phyloP scores from a whole-genome alignment of 177 flowering plant genomes.

The Vitis hybrid region DNA sequence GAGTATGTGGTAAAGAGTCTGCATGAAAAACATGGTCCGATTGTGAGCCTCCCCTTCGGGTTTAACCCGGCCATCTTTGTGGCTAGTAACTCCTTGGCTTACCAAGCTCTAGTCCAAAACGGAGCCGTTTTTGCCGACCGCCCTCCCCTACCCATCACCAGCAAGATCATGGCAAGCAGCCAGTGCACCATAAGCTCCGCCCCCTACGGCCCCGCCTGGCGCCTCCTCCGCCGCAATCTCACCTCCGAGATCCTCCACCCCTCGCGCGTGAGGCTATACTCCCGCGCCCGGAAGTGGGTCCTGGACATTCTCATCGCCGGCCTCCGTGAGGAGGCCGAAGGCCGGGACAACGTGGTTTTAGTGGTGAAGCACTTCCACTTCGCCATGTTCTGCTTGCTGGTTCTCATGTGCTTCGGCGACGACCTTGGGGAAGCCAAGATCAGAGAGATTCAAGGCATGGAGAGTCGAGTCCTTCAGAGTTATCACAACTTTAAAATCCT shows the following conservation, averaged over 20 bases:
- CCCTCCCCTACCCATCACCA: conserved; percentile 12
- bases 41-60: conserved; percentile 41
- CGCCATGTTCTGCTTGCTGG: conserved; percentile 52
- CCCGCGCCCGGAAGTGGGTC: too few species aligned
- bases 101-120: conserved; percentile 43
- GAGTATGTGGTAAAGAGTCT: conserved; percentile 37
- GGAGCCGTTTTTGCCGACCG: conserved; percentile 37
- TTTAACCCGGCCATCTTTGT: conserved; percentile 39
- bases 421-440: conserved; percentile 34
- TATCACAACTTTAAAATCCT: conserved; percentile 31
- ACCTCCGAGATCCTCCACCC: too few species aligned
- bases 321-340: too few species aligned
- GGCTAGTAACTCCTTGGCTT: conserved; percentile 39
- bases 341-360: neutral
- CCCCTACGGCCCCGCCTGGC: too few species aligned
- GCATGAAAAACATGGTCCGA: conserved; percentile 41
- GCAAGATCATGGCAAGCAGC: too few species aligned
- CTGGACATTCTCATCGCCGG: too few species aligned
- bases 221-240: too few species aligned
- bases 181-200: too few species aligned
- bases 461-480: conserved; percentile 22
- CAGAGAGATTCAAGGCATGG: conserved; percentile 14
- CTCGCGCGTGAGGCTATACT: too few species aligned
- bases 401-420: conserved; percentile 67
- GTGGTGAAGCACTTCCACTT: conserved; percentile 38